Evolutionary conservation across 805 yeast genomes (phyloP).

Genomic region (Wickerhamomyces xylosicus): DNA sequence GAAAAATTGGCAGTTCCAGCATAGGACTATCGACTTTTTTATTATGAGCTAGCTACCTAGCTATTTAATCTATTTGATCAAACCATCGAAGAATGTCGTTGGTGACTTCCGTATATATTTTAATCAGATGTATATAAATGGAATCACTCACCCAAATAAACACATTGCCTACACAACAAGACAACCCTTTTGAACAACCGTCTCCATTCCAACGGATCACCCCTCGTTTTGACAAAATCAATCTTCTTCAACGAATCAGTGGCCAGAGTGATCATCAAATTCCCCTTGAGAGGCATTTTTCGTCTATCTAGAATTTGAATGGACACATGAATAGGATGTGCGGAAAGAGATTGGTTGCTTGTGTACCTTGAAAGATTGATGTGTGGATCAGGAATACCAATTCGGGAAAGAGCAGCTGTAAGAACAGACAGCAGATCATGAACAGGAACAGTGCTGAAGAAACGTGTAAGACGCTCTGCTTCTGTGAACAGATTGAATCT

Average conservation of each 20-base stretch:
- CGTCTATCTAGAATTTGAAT: conserved; percentile 34
- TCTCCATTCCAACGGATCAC: conserved; percentile 73
- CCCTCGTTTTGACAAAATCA: conserved; percentile 43
- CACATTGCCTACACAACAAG: conserved; percentile 45
- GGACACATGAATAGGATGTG: conserved; percentile 10
- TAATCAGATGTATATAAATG: too few species aligned
- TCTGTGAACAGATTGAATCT: conserved; percentile 16
- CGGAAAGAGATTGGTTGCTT: conserved; percentile 3
- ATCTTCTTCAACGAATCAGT: conserved; percentile 35
- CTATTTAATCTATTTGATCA: too few species aligned
- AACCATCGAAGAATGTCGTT: too few species aligned
- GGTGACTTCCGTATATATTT: too few species aligned
- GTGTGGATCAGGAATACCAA: conserved; percentile 26
- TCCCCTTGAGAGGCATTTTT: conserved; percentile 35
- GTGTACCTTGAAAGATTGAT: conserved; percentile 1
- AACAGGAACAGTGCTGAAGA: conserved; percentile 35
- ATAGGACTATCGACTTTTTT: too few species aligned
- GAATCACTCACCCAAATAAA: conserved; percentile 29
- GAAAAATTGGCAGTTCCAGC: too few species aligned
- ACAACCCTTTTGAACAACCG: conserved; percentile 49
- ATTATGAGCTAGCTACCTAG: too few species aligned
- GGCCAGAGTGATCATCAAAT: conserved; percentile 30
- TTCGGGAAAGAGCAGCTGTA: conserved; percentile 29
- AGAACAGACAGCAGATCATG: conserved; percentile 32
- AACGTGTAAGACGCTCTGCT: conserved; percentile 36